Percentiles rank a stretch among this genome's conserved stretches.
Conservation (phyloP, 164 flowering plant species). For the Dillenia turbinata region DNA sequence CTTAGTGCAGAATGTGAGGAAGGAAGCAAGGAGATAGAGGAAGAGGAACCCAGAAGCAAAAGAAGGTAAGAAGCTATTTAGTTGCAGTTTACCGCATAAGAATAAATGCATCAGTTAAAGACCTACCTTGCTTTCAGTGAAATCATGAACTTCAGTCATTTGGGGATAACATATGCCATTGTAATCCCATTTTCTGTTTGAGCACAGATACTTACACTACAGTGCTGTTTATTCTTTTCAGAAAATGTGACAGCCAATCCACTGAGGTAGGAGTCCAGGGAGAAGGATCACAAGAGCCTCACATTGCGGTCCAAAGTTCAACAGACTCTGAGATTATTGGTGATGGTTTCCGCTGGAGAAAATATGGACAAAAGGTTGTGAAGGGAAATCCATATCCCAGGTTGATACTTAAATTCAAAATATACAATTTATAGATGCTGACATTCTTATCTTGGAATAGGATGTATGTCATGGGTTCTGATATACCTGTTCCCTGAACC, state of each 20-base stretch:
- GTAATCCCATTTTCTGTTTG: too few relatives aligned
- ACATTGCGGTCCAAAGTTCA: conserved; percentile 37
- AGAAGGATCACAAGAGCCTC: conserved; percentile 41
- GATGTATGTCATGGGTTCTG: too few relatives aligned
- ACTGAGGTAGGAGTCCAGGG: conserved; percentile 32
- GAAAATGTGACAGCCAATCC: conserved; percentile 44
- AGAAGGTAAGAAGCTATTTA: conserved; percentile 54
- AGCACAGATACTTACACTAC: too few relatives aligned
- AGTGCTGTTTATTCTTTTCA: conserved; percentile 14
- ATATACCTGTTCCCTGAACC: too few relatives aligned
- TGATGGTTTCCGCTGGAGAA: conserved; percentile 97
- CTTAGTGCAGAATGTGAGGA: conserved; percentile 63
- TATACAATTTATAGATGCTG: background rate
- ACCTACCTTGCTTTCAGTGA: too few relatives aligned
- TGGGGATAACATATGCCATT: too few relatives aligned
- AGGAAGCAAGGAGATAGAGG: conserved; percentile 43
- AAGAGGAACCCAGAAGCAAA: conserved; percentile 56
- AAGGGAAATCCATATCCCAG: conserved; percentile 94
- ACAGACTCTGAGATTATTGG: conserved; percentile 54
- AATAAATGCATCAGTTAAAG: too few relatives aligned
- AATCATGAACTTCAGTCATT: too few relatives aligned
- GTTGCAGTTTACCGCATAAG: too few relatives aligned
- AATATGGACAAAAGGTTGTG: conserved; percentile 97
- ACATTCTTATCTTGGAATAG: too few relatives aligned
- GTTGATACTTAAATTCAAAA: conserved; percentile 27